phyloP scores from a whole-genome alignment of 345 rosid species.

The Camelina sativa region DNA sequence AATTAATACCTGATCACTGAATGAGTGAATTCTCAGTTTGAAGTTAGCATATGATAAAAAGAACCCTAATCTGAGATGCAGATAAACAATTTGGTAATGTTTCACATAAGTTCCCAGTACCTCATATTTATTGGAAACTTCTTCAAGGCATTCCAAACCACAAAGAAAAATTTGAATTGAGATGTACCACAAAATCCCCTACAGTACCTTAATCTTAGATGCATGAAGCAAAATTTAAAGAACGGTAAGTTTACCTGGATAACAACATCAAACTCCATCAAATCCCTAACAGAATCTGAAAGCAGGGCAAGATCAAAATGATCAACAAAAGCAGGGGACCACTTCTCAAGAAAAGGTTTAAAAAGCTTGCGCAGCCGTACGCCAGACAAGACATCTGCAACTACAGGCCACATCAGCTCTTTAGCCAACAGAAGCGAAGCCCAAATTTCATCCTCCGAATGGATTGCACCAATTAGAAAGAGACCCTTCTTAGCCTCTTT shows the following conservation, averaged over 20 bases:
- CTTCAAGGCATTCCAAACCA: constrained; percentile 4
- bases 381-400: constrained; percentile 90
- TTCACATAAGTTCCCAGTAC: constrained; percentile 23
- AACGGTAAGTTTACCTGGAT: constrained; percentile 66
- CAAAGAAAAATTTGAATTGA: background rate
- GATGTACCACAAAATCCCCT: constrained; percentile 17
- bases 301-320: constrained; percentile 88
- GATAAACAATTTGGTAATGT: background rate
- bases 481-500: constrained; percentile 65
- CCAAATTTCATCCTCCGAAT: constrained; percentile 90
- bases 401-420: constrained; percentile 88
- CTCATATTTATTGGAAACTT: constrained; percentile 14
- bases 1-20: constrained; percentile 10
- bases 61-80: constrained; percentile 23
- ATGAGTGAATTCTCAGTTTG: background rate
- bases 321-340: constrained; percentile 63
- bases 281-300: constrained; percentile 64
- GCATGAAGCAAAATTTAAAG: constrained; percentile 22
- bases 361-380: constrained; percentile 76
- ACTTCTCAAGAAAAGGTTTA: constrained; percentile 55
- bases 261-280: constrained; percentile 68
- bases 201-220: constrained; percentile 27
- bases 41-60: background rate
- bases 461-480: constrained; percentile 69
- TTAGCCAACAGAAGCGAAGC: constrained; percentile 83